A percentile compares a stretch with the other conserved stretches of the same genome.
Conservation (phyloP, 169 alveolate genomes). For the Theileria annulata region DNA sequence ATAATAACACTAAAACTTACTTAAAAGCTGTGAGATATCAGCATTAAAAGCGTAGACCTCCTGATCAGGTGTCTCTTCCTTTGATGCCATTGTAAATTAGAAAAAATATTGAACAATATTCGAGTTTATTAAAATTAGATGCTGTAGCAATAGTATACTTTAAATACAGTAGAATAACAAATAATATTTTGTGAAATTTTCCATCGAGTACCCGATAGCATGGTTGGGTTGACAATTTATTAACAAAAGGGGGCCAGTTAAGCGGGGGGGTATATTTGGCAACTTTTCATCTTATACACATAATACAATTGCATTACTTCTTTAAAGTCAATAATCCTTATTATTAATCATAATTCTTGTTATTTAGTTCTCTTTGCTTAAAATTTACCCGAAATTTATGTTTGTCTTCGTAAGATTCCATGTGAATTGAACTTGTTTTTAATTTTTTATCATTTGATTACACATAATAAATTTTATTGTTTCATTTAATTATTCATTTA, state of each 20-base stretch:
- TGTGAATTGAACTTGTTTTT: not conserved
- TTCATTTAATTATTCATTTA: not conserved
- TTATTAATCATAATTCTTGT: not conserved
- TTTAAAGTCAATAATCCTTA: not conserved
- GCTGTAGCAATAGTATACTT: not conserved
- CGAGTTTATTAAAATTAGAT: not conserved
- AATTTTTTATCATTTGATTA: not conserved
- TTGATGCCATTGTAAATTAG: slow-evolving; percentile 5
- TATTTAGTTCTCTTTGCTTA: not conserved
- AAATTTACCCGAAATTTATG: not conserved
- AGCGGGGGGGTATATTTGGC: not conserved
- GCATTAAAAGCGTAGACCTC: slow-evolving; percentile 98
- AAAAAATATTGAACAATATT: not conserved
- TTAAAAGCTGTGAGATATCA: slow-evolving; percentile 96
- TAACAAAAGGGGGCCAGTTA: slow-evolving; percentile 2
- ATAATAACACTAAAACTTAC: slow-evolving; percentile 64
- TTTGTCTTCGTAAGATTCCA: not conserved
- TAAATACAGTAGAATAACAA: not conserved
- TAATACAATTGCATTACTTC: not conserved
- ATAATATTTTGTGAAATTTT: not conserved
- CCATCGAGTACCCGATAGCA: not conserved
- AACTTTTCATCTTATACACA: slow-evolving; percentile 10
- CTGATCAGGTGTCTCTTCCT: slow-evolving; percentile 66
- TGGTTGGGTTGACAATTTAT: not conserved
- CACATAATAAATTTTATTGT: not conserved